phyloP scores from a whole-genome alignment of 441 rosid genomes.

The Jatropha multifida region DNA sequence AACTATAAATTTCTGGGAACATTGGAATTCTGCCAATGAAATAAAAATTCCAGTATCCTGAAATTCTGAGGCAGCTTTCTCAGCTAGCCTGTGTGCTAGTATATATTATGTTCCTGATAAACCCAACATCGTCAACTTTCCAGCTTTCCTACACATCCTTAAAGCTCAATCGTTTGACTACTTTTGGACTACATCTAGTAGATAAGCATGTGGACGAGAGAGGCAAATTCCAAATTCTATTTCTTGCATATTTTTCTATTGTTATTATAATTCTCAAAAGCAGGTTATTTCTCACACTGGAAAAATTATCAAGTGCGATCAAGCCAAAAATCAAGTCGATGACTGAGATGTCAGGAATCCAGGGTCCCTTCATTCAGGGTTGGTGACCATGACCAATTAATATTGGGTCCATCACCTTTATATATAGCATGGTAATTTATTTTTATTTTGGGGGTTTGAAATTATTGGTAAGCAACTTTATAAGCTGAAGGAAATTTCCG shows the following conservation, averaged over 20 bases:
- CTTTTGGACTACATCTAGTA: not conserved
- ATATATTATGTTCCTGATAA: not conserved
- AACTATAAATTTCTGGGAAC: too few species aligned
- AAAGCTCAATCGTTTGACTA: not conserved
- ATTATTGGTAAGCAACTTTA: not conserved
- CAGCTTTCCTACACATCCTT: not conserved
- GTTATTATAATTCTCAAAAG: too few species aligned
- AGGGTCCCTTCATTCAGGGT: not conserved
- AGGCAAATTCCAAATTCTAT: too few species aligned
- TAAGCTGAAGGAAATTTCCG: not conserved
- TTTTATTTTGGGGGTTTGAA: conserved; percentile 3
- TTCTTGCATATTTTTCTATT: too few species aligned
- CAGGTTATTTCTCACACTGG: too few species aligned
- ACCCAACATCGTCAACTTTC: not conserved
- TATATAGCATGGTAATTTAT: too few species aligned
- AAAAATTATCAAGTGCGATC: too few species aligned
- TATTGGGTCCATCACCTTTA: conserved; percentile 4
- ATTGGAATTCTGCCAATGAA: not conserved
- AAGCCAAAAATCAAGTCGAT: not conserved
- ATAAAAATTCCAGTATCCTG: too few species aligned
- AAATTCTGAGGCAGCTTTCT: not conserved
- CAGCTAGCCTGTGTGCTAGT: not conserved
- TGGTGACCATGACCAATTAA: not conserved
- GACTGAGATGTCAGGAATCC: not conserved
- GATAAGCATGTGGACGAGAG: not conserved